phyloP scores from a whole-genome alignment of 805 yeast species.

The Spathaspora boniae region DNA sequence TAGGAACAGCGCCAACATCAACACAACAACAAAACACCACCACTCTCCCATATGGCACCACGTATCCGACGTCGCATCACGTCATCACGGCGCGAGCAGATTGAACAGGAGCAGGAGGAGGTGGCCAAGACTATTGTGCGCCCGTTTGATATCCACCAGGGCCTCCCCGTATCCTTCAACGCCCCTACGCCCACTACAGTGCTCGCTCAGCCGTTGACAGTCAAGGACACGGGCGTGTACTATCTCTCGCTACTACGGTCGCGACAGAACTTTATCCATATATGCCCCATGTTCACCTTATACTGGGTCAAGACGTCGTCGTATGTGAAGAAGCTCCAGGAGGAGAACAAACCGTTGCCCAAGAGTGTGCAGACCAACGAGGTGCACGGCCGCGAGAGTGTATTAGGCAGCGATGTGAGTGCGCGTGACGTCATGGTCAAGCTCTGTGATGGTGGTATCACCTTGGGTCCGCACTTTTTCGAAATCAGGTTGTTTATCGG shows the following conservation, averaged over 20 bases:
- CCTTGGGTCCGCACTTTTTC: slow-evolving; percentile 81
- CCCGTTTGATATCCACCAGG: slow-evolving; percentile 66
- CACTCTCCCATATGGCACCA: slow-evolving; percentile 33
- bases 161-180: slow-evolving; percentile 63
- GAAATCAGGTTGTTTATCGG: slow-evolving; percentile 77
- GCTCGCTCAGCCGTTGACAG: slow-evolving; percentile 61
- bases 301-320: slow-evolving; percentile 77
- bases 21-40: slow-evolving; percentile 1
- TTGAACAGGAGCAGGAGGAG: slow-evolving; percentile 38
- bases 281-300: slow-evolving; percentile 67
- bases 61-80: slow-evolving; percentile 45
- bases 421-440: slow-evolving; percentile 88
- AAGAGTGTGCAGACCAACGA: slow-evolving; percentile 18
- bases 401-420: slow-evolving; percentile 39
- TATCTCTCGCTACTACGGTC: slow-evolving; percentile 73
- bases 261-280: slow-evolving; percentile 52
- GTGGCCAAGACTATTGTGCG: slow-evolving; percentile 37
- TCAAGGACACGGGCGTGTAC: slow-evolving; percentile 69
- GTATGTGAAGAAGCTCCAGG: slow-evolving; percentile 44
- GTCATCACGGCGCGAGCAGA: slow-evolving; percentile 37
- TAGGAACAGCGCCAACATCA: background rate
- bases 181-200: slow-evolving; percentile 59
- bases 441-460: slow-evolving; percentile 69
- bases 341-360: slow-evolving; percentile 36
- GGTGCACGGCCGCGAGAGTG: slow-evolving; percentile 26